Base-by-base conservation (phyloP, 2,329 filamentous ascomycete species). In the Stromatinia cepivora region DNA sequence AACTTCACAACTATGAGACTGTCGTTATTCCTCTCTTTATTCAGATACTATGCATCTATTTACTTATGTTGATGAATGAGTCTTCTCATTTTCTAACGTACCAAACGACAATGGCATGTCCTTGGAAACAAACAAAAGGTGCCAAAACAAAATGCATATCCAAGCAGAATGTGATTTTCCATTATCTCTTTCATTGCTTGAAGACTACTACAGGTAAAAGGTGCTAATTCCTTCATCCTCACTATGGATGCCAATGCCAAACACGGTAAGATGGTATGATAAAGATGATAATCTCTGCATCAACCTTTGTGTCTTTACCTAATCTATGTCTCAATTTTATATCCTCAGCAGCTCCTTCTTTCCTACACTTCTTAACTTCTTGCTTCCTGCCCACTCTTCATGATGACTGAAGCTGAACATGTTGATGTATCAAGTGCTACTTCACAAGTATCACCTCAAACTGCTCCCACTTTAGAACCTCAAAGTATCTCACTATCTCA, bases 241-340 rank as follows among this genome's bases (percentile, higher is more conserved):
- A 63, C 4, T 28, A 39, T 39, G n/a, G 34, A 64, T 10, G 5
- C 6, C 8, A 50, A 3, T 52, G n/a, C 52, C 61, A 64, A 64
- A 66, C 63, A 57, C 20, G 36, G 52, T 36, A 67, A 59, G n/a
- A 42, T 61, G n/a, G 31, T 28, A 22, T 20, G 10, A 67, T 61
- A 31, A 67, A 67, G 45, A 59, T 59, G 17, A 28, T 9, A 25
- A 31, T 10, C 36, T 17, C 17, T 45, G 25, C 15, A 59, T 61
- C 31, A 46, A 15, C 54, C 45, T 67, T 67, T 61, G 53, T 61
- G 54, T 67, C 45, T 67, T 67, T 67, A 31, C 39, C 36, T 36
- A 28, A 17, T 52, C 31, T 25, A 52, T 52, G 53, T 61, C 39
- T 50, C 5, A 42, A 61, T 61, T 50, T 50, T 31, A 61, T 61